Percentiles rank a stretch among this genome's conserved stretches.
These are phyloP conservation scores for Rhodotorula diobovata DNA, from an alignment of 768 basidiomycete genomes.

Conservation along the genomic window DNA sequence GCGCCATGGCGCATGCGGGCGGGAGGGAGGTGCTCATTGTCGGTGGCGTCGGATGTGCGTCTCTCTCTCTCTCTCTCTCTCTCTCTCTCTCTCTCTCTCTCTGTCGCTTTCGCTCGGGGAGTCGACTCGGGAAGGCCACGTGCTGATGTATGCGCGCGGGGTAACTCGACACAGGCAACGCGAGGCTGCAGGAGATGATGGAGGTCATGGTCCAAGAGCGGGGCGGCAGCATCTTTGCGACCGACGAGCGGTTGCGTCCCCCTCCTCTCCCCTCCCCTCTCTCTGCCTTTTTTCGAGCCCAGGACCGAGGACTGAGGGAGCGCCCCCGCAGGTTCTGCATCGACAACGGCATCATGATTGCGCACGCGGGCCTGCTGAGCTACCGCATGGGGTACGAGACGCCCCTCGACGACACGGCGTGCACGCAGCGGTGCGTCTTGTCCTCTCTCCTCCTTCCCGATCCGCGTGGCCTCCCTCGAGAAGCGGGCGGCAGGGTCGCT, in stretches of 20 bases:
- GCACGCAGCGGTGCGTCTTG: constrained; percentile 72
- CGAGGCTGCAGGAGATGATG: constrained; percentile 97
- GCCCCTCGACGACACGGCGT: constrained; percentile 70
- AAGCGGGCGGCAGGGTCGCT: too few relatives aligned
- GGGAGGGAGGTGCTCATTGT: constrained; percentile 95
- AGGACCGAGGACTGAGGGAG: background rate
- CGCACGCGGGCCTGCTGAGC: constrained; percentile 87
- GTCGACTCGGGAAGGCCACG: too few relatives aligned
- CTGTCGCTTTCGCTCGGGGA: too few relatives aligned
- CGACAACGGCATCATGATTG: constrained; percentile 99
- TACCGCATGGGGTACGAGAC: constrained; percentile 86
- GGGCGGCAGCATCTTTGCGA: constrained; percentile 83
- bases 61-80: background rate
- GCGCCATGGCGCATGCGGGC: constrained; percentile 98
- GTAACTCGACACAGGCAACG: constrained; percentile 61
- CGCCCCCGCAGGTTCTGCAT: constrained; percentile 79
- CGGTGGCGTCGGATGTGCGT: constrained; percentile 98
- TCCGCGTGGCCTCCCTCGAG: too few relatives aligned
- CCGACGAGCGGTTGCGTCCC: constrained; percentile 79
- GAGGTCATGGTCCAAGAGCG: constrained; percentile 90
- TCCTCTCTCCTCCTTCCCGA: background rate
- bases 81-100: background rate
- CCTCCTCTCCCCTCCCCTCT: background rate
- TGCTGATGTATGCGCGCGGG: background rate
- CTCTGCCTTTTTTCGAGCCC: too few relatives aligned